phyloP scores from a whole-genome alignment of 1,139 yeast species.

The Diutina scorzettiae region DNA sequence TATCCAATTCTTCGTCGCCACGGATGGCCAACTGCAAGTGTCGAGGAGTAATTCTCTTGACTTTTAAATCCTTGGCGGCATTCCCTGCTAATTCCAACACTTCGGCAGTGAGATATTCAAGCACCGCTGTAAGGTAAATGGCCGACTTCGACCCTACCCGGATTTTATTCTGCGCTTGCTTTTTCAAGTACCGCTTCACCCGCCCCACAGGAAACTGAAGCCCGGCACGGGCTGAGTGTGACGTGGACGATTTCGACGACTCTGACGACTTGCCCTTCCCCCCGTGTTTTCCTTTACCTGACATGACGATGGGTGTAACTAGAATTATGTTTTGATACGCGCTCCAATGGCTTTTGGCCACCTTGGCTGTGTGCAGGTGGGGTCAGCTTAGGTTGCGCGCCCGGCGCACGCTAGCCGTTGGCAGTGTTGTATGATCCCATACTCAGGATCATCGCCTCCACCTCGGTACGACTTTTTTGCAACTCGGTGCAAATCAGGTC shows the following conservation, averaged over 20 bases:
- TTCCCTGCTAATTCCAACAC: slow-evolving; percentile 97
- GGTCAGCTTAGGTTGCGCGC: too few relatives aligned
- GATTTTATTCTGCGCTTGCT: slow-evolving; percentile 81
- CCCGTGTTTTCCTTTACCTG: slow-evolving; percentile 85
- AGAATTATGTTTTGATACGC: slow-evolving; percentile 6
- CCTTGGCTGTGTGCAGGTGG: not conserved
- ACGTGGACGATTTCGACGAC: slow-evolving; percentile 53
- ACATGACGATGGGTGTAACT: slow-evolving; percentile 33
- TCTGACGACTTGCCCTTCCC: slow-evolving; percentile 89
- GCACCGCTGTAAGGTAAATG: slow-evolving; percentile 90
- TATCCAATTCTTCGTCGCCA: slow-evolving; percentile 97
- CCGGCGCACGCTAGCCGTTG: slow-evolving; percentile 15
- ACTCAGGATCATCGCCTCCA: slow-evolving; percentile 35
- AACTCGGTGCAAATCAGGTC: slow-evolving; percentile 68
- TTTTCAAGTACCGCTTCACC: slow-evolving; percentile 90
- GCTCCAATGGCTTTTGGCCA: not conserved
- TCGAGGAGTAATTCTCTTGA: slow-evolving; percentile 97
- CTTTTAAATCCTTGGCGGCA: slow-evolving; percentile 97
- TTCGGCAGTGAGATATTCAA: slow-evolving; percentile 96
- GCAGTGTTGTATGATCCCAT: slow-evolving; percentile 33
- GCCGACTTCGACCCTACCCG: slow-evolving; percentile 98
- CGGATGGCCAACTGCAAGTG: slow-evolving; percentile 97
- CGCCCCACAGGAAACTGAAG: slow-evolving; percentile 98
- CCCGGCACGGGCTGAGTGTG: slow-evolving; percentile 96
- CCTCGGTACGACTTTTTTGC: slow-evolving; percentile 42